Base-by-base conservation (phyloP, 345 rosid species). In the Aurinia saxatilis region DNA sequence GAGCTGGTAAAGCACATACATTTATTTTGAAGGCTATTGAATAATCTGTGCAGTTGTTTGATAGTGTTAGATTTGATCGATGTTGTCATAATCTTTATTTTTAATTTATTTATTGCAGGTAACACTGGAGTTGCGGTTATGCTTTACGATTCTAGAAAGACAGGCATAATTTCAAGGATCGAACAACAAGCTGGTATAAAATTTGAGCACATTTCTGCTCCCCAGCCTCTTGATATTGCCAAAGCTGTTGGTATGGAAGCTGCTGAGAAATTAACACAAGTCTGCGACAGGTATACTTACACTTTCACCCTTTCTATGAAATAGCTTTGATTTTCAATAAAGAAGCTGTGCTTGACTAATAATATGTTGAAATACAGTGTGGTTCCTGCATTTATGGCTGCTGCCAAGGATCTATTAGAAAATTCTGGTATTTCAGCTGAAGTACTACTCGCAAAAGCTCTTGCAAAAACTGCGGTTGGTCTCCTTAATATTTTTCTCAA, bases 81-180 rank as follows among this genome's bases (percentile, higher is more conserved):
- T n/a, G n/a, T n/a, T n/a, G n/a, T n/a, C n/a, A n/a, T n/a, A n/a
- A n/a, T n/a, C n/a, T n/a, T n/a, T n/a, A n/a, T n/a, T n/a, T n/a
- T n/a, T n/a, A n/a, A n/a, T n/a, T 29, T 38, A 15, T 21, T 9
- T 40, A 63, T 63, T 68, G 38, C 67, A 90, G 97, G 99, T 39
- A 90, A 95, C 73, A 77, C 85, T 68, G 96, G 99, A 25, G 83
- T 95, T 61, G 97, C 99, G 14, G 97, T 95, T 21, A 95, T 83
- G 88, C 93, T 95, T 13, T 90, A 74, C 67, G 99, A 95, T 66
- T 85, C 99, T 34, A 83, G 91, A 75, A 86, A 77, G 78, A 74
- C 89, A 2, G 84, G 65, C 45, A 34, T 90, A 57, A 34, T 90
- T 54, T 78, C 97, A 18, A 90, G 37, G 75, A 95, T 95, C 15